phyloP scores from a whole-genome alignment of 2,329 filamentous ascomycete species.

The Furcasterigmium sp. region DNA sequence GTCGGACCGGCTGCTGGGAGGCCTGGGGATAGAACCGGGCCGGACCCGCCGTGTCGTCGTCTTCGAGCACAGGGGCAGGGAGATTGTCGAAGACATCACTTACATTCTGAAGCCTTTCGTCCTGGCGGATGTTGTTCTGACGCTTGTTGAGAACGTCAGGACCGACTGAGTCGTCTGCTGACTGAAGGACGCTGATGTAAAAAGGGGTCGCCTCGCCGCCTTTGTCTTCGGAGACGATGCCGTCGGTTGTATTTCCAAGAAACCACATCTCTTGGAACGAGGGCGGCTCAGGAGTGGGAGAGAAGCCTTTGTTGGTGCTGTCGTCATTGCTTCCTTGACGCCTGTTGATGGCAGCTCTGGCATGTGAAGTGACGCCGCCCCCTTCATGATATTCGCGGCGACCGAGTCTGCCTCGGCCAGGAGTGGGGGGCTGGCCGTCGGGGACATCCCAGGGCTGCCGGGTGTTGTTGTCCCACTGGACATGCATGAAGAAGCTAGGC shows the following conservation, averaged over 20 bases:
- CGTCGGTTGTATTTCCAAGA: conserved; percentile 80
- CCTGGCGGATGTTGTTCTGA: conserved; percentile 14
- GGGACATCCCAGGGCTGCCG: conserved; percentile 43
- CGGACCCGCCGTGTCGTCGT: conserved; percentile 67
- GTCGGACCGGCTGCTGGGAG: conserved; percentile 70
- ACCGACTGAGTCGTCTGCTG: conserved; percentile 28
- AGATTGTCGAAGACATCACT: conserved; percentile 28
- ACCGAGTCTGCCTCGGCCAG: conserved; percentile 16
- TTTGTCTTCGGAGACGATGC: conserved; percentile 59
- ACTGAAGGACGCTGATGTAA: conserved; percentile 68
- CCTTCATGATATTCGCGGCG: conserved; percentile 3
- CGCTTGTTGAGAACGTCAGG: conserved; percentile 19
- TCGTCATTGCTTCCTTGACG: conserved; percentile 15
- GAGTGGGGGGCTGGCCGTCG: conserved; percentile 26
- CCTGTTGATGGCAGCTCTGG: conserved; percentile 8
- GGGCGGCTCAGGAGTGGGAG: conserved; percentile 52
- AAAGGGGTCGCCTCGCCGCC: conserved; percentile 85
- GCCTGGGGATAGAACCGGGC: conserved; percentile 69
- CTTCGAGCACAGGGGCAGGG: conserved; percentile 55
- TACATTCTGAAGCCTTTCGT: no score
- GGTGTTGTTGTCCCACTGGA: conserved; percentile 63
- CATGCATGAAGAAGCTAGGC: conserved; percentile 76
- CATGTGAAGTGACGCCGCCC: conserved; percentile 7
- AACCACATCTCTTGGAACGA: conserved; percentile 70
- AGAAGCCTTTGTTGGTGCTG: conserved; percentile 32